phyloP scores from a whole-genome alignment of 176 grass and related monocot genomes.

The Juncus inflexus region DNA sequence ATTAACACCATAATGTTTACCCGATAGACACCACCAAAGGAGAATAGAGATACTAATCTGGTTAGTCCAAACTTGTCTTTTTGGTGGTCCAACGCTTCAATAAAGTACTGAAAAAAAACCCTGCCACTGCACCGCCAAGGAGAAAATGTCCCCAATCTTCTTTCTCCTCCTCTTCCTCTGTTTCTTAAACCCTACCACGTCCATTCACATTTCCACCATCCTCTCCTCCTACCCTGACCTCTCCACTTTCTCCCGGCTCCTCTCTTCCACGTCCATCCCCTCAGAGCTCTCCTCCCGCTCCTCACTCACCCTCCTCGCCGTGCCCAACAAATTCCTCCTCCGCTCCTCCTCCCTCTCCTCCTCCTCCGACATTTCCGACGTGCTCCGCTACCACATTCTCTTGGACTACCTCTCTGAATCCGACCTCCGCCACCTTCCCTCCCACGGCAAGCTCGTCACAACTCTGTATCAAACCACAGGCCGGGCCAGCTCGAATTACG shows the following conservation, averaged over 20 bases:
- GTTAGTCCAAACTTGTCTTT: too few species aligned
- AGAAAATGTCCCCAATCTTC: too few species aligned
- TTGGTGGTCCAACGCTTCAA: too few species aligned
- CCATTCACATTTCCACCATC: conserved; percentile 45
- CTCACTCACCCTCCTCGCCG: conserved; percentile 74
- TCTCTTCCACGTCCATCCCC: conserved; percentile 41
- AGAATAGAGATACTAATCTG: too few species aligned
- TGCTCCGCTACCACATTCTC: conserved; percentile 83
- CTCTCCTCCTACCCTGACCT: conserved; percentile 50
- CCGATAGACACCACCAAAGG: too few species aligned
- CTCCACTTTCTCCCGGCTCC: conserved; percentile 41
- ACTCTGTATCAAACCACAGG: conserved; percentile 86
- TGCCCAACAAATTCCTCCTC: conserved; percentile 54
- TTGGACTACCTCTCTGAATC: conserved; percentile 69
- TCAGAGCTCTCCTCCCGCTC: conserved; percentile 53
- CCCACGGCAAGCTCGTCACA: conserved; percentile 60
- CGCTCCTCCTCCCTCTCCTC: conserved; percentile 38
- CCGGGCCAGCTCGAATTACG: conserved; percentile 55
- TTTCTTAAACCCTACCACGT: neutral
- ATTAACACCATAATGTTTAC: too few species aligned
- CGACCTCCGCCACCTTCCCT: conserved; percentile 52
- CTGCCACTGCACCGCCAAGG: too few species aligned
- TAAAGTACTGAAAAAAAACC: too few species aligned
- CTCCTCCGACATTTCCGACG: conserved; percentile 62
- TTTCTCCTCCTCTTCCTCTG: too few species aligned